A percentile compares a stretch with the other conserved stretches of the same genome.
These are phyloP conservation scores for Aethionema arabicum DNA, from an alignment of 345 rosid species.

Conservation along the genomic window DNA sequence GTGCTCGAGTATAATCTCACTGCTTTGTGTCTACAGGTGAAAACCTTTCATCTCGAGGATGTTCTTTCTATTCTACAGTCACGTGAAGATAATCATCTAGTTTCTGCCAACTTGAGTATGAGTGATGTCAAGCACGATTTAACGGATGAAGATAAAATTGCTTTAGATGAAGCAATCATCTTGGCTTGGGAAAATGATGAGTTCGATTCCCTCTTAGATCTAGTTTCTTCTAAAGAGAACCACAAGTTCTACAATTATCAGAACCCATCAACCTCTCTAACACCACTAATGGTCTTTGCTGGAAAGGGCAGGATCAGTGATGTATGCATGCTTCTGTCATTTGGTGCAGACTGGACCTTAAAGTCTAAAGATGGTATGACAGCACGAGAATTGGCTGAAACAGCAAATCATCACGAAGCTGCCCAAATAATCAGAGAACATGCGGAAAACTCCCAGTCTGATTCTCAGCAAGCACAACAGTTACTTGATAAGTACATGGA, in stretches of 20 bases:
- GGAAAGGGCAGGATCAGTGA: conserved; percentile 80
- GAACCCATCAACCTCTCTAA: conserved; percentile 65
- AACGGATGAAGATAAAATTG: conserved; percentile 59
- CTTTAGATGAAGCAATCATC: conserved; percentile 80
- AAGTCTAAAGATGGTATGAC: conserved; percentile 59
- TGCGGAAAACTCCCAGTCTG: conserved; percentile 38
- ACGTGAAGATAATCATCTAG: conserved; percentile 53
- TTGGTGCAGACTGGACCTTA: conserved; percentile 63
- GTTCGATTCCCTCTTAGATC: conserved; percentile 71
- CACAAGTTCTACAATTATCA: conserved; percentile 63
- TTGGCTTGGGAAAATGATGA: conserved; percentile 84
- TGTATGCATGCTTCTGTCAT: conserved; percentile 82
- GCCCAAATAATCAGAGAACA: conserved; percentile 62
- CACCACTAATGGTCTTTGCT: conserved; percentile 89
- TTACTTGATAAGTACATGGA: conserved; percentile 70
- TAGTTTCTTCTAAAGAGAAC: conserved; percentile 59
- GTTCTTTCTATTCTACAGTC: conserved; percentile 73
- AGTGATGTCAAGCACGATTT: conserved; percentile 43
- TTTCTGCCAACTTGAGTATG: conserved; percentile 39
- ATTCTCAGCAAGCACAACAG: conserved; percentile 46
- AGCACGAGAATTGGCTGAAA: conserved; percentile 69
- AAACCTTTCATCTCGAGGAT: conserved; percentile 71
- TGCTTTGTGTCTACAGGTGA: conserved; percentile 55
- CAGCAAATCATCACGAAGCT: conserved; percentile 61
- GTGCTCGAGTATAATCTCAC: conserved; percentile 26